Conservation (phyloP, 1,284 basidiomycete genomes). For the Tetrapyrgos nigripes region DNA sequence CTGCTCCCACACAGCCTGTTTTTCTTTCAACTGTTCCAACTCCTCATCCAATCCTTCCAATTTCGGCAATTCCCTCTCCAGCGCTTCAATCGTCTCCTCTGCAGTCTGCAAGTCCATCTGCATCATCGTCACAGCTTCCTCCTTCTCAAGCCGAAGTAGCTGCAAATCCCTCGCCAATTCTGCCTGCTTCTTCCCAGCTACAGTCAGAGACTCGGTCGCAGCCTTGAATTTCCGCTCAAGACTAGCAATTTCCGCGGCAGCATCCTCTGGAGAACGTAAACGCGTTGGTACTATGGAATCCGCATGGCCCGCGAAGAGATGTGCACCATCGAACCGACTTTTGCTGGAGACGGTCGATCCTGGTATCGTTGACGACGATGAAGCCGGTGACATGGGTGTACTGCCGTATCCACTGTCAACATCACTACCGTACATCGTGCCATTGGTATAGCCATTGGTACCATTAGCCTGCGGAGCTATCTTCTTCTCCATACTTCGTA, state of each 20-base stretch:
- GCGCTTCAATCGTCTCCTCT: slow-evolving; percentile 62
- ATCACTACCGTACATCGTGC: slow-evolving; percentile 23
- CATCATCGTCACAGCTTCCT: slow-evolving; percentile 66
- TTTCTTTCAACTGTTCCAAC: slow-evolving; percentile 53
- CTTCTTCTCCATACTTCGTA: slow-evolving; percentile 72
- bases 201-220: slow-evolving; percentile 59
- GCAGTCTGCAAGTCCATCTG: slow-evolving; percentile 68
- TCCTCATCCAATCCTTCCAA: slow-evolving; percentile 61
- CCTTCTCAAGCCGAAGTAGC: slow-evolving; percentile 65
- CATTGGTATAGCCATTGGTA: slow-evolving; percentile 32
- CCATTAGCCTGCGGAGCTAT: slow-evolving; percentile 35
- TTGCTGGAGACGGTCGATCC: slow-evolving; percentile 38
- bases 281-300: slow-evolving; percentile 61
- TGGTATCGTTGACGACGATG: slow-evolving; percentile 53
- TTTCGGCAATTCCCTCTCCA: slow-evolving; percentile 67
- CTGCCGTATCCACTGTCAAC: slow-evolving; percentile 56
- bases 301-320: slow-evolving; percentile 81
- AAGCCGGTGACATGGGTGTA: slow-evolving; percentile 60
- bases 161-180: slow-evolving; percentile 67
- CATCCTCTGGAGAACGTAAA: slow-evolving; percentile 39
- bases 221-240: slow-evolving; percentile 67
- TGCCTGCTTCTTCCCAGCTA: slow-evolving; percentile 63
- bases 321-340: slow-evolving; percentile 77
- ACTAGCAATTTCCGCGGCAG: slow-evolving; percentile 46
- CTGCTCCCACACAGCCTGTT: slow-evolving; percentile 59